Base-by-base conservation (phyloP, 345 rosid species). In the Sisymbrium altissimum region DNA sequence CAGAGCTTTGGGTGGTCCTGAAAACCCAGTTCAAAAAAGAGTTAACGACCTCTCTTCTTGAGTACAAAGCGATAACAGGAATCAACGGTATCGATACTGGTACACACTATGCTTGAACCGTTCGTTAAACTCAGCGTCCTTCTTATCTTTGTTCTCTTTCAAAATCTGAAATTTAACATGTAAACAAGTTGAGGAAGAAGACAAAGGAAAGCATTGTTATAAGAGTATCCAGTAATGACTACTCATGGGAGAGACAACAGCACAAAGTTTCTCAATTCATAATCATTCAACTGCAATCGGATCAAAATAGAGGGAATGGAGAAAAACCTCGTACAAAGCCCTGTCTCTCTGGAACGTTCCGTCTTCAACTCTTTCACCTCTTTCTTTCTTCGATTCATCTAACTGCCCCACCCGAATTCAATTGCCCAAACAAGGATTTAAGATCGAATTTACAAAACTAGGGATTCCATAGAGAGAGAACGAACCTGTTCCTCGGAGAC, bases 1-100 rank as follows among this genome's bases (percentile, higher is more conserved):
- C 79, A 95, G 75, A 68, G 99, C 92, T 85, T 95, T 95, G 3
- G 99, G 99, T 29, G 97, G 99, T 71, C 96, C 99, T 95, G 79
- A 2, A 8, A 59, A 56, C 21, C 69, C 55, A 71, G 49, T 64
- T 29, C 7, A 14, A 21, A 67, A 53, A 18, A 32, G 38, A 45
- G 18, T 50, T 40, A 70, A 41, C 17, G 23, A 32, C 29, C 9
- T 33, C 53, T 59, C 53, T 63, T 43, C n/a, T 14, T n/a, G n/a
- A n/a, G n/a, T n/a, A n/a, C n/a, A n/a, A n/a, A n/a, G n/a, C n/a
- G n/a, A n/a, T n/a, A n/a, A n/a, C n/a, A n/a, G n/a, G n/a, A n/a
- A n/a, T n/a, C 14, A 8, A 8, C 7, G 4, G 60, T 18, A 67
- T 21, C 55, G 41, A 52, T 4, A 60, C 13, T 14, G 23, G 17